Conservation (phyloP, 1,284 basidiomycete species). For the Singerocomus rubriflavus region DNA sequence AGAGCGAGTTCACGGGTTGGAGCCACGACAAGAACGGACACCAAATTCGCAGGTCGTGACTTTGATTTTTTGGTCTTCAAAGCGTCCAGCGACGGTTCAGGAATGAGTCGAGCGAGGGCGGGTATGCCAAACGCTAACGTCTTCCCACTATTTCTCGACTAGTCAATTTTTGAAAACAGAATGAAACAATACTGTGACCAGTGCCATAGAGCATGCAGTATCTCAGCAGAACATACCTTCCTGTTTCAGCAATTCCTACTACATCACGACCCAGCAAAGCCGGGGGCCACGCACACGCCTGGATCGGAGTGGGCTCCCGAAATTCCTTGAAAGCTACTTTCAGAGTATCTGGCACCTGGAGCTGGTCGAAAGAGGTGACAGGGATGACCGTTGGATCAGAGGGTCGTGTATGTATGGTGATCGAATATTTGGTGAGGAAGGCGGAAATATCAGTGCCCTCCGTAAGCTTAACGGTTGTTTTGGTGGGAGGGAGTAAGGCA, state of each 20-base stretch:
- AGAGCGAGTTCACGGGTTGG: slow-evolving; percentile 95
- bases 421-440: slow-evolving; percentile 70
- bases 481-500: neutral
- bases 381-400: slow-evolving; percentile 53
- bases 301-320: slow-evolving; percentile 91
- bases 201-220: neutral
- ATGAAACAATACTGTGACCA: neutral
- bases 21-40: slow-evolving; percentile 84
- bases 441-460: slow-evolving; percentile 47
- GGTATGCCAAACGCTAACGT: slow-evolving; percentile 97
- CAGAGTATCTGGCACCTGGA: slow-evolving; percentile 65
- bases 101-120: slow-evolving; percentile 68
- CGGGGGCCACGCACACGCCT: slow-evolving; percentile 94
- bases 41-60: slow-evolving; percentile 31
- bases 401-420: slow-evolving; percentile 65
- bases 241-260: slow-evolving; percentile 97
- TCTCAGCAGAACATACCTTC: slow-evolving; percentile 50
- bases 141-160: slow-evolving; percentile 67
- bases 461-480: slow-evolving; percentile 16
- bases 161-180: slow-evolving; percentile 3
- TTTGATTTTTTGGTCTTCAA: slow-evolving; percentile 35
- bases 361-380: slow-evolving; percentile 75
- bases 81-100: slow-evolving; percentile 22
- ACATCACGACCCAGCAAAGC: slow-evolving; percentile 83
- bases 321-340: slow-evolving; percentile 68